Conservation (phyloP, 2,329 filamentous ascomycete species). For the Escovopsis weberi region DNA sequence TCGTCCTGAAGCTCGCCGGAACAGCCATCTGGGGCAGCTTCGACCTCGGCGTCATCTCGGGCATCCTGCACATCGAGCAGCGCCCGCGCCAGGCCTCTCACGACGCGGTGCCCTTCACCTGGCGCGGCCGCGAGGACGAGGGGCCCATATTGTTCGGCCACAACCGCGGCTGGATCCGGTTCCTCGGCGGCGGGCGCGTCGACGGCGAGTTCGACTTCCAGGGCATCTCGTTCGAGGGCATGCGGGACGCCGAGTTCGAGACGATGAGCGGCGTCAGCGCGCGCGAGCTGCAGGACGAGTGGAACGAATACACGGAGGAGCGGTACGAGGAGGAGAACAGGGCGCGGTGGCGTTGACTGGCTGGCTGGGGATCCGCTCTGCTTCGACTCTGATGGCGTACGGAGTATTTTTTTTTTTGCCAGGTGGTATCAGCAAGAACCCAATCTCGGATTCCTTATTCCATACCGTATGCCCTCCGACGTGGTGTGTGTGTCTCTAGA, state of each 20-base stretch:
- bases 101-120: constrained; percentile 15
- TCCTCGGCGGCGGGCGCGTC: constrained; percentile 23
- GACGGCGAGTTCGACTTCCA: constrained; percentile 17
- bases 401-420: too few species aligned
- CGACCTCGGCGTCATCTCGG: constrained; percentile 24
- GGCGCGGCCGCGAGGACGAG: constrained; percentile 21
- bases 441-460: too few species aligned
- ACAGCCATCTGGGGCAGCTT: constrained; percentile 31
- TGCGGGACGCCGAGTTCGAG: constrained; percentile 12
- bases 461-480: too few species aligned
- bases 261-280: constrained; percentile 17
- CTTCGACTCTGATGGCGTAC: too few species aligned
- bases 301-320: constrained; percentile 15
- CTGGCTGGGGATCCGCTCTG: too few species aligned
- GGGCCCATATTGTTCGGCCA: constrained; percentile 14
- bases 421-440: too few species aligned
- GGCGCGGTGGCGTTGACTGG: constrained; percentile 8
- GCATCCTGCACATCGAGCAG: constrained; percentile 26
- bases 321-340: constrained; percentile 15
- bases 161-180: constrained; percentile 19
- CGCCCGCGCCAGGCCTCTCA: constrained; percentile 19
- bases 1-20: constrained; percentile 25
- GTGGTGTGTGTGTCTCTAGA: too few species aligned
- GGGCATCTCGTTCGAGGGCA: constrained; percentile 15
- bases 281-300: constrained; percentile 13